Base-by-base conservation (phyloP, 2,329 filamentous ascomycete species). In the Monilinia vaccinii-corymbosi region DNA sequence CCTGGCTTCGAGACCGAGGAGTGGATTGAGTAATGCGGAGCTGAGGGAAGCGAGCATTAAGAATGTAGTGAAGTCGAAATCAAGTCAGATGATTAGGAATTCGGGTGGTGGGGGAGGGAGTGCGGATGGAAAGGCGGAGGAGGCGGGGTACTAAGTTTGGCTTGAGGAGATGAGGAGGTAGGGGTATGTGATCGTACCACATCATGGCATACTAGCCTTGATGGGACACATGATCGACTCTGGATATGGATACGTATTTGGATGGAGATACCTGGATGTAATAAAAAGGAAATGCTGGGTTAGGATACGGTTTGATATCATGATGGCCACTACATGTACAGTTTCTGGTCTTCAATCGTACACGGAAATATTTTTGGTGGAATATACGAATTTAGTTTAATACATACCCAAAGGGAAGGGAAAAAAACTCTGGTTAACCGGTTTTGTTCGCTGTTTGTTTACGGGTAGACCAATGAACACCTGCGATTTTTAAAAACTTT, bases 41-140 rank as follows among this genome's bases (percentile, higher is more conserved):
- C 13, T 59, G 16, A 53, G 48, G 31, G 57, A 53, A 47, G 57
- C 57, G 48, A 59, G 57, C 38, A 59, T 59, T 52, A 52, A 36
- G 32, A 59, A 45, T 46, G 40, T 53, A 18, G 31, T 34, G 8
- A 53, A 45, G 40, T 40, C 28, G 31, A 59, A 59, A 32, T 25
- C 51, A 14, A 36, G 21, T 4, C 46, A 40, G 32, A 46, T 59
- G 42, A 38, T 47, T 46, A 38, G 40, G 2, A 34, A 36, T 28
- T 59, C 57, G 8, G 42, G 21, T 5, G 57, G 23, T 31, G 21
- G 21, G 18, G 11, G 28, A 16, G 13, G 31, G 16, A 31, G 4
- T 25, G 38, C 10, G 14, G 42, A 28, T 47, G 44, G 45, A 14
- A 58, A 59, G 48, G 31, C 57, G 23, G 48, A 59, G 9, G 57